Percentiles rank a stretch among this genome's conserved stretches.
These are phyloP conservation scores for Globisporangium rhizosaccharum DNA, from an alignment of 352 stramenopile species.

Conservation along the genomic window DNA sequence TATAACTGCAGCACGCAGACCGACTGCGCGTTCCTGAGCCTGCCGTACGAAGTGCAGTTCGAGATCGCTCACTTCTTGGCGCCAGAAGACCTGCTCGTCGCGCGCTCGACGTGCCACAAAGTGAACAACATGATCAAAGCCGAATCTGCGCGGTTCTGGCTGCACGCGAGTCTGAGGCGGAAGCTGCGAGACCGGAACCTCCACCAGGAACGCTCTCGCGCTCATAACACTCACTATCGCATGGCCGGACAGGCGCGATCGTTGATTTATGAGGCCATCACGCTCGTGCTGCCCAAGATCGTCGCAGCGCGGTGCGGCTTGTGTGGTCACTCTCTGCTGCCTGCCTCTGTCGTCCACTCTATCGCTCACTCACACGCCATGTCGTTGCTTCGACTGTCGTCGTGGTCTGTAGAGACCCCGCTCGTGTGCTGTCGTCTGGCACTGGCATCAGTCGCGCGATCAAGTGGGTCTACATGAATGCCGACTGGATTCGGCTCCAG, in stretches of 20 bases:
- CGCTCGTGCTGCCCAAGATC: slow-evolving; percentile 70
- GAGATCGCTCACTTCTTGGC: slow-evolving; percentile 68
- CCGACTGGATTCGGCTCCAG: slow-evolving; percentile 78
- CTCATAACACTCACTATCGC: slow-evolving; percentile 37
- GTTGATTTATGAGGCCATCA: slow-evolving; percentile 76
- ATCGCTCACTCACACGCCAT: background rate
- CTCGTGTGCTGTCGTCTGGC: slow-evolving; percentile 60
- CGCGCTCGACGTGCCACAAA: slow-evolving; percentile 68
- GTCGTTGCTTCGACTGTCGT: slow-evolving; percentile 17
- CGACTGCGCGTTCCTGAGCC: slow-evolving; percentile 50
- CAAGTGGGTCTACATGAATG: slow-evolving; percentile 87
- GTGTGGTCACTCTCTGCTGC: background rate
- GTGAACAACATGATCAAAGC: slow-evolving; percentile 81
- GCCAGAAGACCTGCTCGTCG: slow-evolving; percentile 72
- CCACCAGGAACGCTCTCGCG: slow-evolving; percentile 40
- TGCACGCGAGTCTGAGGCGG: slow-evolving; percentile 71
- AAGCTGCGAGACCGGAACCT: slow-evolving; percentile 51
- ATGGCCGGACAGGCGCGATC: slow-evolving; percentile 52
- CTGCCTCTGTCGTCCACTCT: background rate
- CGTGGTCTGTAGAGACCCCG: slow-evolving; percentile 39
- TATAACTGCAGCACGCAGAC: slow-evolving; percentile 40
- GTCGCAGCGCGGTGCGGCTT: slow-evolving; percentile 36
- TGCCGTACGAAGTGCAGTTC: slow-evolving; percentile 82
- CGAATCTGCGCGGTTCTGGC: slow-evolving; percentile 80
- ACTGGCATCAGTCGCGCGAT: slow-evolving; percentile 65